Evolutionary conservation across 1,284 basidiomycete species (phyloP), one percentile per base, ranked within the genome.

Genomic region (Irpex sp.): DNA sequence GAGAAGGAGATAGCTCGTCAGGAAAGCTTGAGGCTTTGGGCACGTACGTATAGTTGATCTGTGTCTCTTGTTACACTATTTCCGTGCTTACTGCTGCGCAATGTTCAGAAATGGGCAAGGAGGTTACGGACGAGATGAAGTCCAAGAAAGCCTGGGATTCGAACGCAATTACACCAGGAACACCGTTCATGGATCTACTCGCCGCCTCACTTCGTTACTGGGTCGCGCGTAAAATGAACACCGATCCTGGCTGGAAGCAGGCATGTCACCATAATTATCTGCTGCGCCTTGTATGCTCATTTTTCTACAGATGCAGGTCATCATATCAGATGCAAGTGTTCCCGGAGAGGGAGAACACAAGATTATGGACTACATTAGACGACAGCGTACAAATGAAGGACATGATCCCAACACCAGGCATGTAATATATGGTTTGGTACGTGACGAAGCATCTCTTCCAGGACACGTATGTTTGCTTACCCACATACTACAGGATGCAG

Each of bases 261-360:
- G 93, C 93, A 60, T 64, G 85, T 23, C 64, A 39, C 0, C 45
- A 52, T 28, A 33, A 57, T 42, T 55, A 23, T 8, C 48, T 21
- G 6, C 4, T 55, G 35, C 42, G 48, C n/a, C 55, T 3, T 19
- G 39, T 0, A 28, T 61, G 21, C 62, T 67, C 16, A 72, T 45
- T 5, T 3, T 55, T 57, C 61, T 45, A 37, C 67, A 94, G 91
- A 82, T 98, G 48, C 88, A 98, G 80, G 92, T 99, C 65, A 89
- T 99, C 66, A 94, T 99, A 64, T 99, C 97, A 2, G 97, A 99
- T 69, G 94, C 96, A 2, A 90, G 91, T 61, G 97, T 99, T 9
- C 96, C 96, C 1, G 96, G 96, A 66, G 97, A 99, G 77, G 97
- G 97, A 72, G 97, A 99, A 75, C 97, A 99, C 78, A 99, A 99